phyloP scores from a whole-genome alignment of 1,284 basidiomycete species.

The Papiliotrema fonsecae region DNA sequence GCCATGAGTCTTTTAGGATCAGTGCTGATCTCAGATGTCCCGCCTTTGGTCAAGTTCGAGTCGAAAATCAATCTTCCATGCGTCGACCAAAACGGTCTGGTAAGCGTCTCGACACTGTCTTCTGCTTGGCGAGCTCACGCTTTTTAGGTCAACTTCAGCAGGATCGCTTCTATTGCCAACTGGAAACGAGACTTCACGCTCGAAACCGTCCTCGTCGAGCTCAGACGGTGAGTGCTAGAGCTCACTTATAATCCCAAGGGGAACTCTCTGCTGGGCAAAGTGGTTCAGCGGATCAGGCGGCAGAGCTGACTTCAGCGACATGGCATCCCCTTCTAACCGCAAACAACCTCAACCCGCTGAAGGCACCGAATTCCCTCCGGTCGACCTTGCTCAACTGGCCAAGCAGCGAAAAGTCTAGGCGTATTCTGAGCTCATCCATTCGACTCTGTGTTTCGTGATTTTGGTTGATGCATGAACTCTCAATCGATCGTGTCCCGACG shows the following conservation, averaged over 20 bases:
- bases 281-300: too few species aligned
- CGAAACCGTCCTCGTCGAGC: constrained; percentile 83
- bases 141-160: constrained; percentile 64
- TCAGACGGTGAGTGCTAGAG: constrained; percentile 63
- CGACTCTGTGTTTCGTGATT: too few species aligned
- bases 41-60: constrained; percentile 58
- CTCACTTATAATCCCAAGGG: neutral
- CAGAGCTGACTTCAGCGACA: constrained; percentile 62
- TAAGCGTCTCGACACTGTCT: constrained; percentile 20
- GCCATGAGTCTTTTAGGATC: neutral
- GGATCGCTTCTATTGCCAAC: constrained; percentile 63
- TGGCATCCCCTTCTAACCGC: constrained; percentile 84
- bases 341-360: constrained; percentile 94
- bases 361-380: constrained; percentile 56
- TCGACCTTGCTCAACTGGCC: constrained; percentile 39
- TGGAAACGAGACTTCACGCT: constrained; percentile 75
- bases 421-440: too few species aligned
- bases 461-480: too few species aligned
- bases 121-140: neutral
- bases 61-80: constrained; percentile 95
- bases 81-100: constrained; percentile 63
- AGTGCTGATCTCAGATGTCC: constrained; percentile 26
- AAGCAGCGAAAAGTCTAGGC: constrained; percentile 31
- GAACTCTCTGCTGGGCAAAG: constrained; percentile 1
- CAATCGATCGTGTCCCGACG: too few species aligned